These are phyloP conservation scores for Mucor velutinosus DNA, from an alignment of 371 early-diverging fungal species.

Conservation along the genomic window DNA sequence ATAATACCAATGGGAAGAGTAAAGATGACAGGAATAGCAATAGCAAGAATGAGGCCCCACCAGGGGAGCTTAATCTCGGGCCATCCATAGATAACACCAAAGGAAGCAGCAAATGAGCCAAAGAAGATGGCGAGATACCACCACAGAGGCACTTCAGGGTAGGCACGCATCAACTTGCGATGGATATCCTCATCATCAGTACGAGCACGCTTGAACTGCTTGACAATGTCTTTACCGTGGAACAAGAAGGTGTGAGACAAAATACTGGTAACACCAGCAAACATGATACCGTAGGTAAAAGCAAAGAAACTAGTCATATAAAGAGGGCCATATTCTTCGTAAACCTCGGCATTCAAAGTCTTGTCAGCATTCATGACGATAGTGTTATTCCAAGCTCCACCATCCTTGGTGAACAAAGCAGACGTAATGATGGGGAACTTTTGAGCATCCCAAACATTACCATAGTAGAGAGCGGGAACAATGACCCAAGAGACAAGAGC, in stretches of 20 bases:
- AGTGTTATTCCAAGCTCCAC: conserved; percentile 57
- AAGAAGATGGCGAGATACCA: conserved; percentile 69
- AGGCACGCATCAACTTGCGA: conserved; percentile 69
- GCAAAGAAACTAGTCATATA: conserved; percentile 64
- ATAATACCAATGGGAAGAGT: conserved; percentile 83
- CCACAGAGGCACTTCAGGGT: conserved; percentile 72
- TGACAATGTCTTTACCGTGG: conserved; percentile 64
- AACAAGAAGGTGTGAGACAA: conserved; percentile 65
- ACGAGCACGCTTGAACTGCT: conserved; percentile 60
- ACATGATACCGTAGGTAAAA: conserved; percentile 61
- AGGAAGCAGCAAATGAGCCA: conserved; percentile 44
- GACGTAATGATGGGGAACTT: conserved; percentile 63
- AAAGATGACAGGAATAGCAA: conserved; percentile 64
- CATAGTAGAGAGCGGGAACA: conserved; percentile 70
- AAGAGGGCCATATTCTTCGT: conserved; percentile 72
- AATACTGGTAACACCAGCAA: conserved; percentile 69
- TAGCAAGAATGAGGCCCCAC: conserved; percentile 71
- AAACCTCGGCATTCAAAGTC: conserved; percentile 61
- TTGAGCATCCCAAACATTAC: conserved; percentile 66
- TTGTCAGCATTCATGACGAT: conserved; percentile 57
- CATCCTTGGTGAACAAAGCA: conserved; percentile 46
- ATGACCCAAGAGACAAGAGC: conserved; percentile 76
- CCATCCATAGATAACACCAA: conserved; percentile 56
- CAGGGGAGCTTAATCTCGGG: conserved; percentile 56
- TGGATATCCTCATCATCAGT: conserved; percentile 67